Conservation (phyloP, 257 asterid species). For the Coffea eugenioides region DNA sequence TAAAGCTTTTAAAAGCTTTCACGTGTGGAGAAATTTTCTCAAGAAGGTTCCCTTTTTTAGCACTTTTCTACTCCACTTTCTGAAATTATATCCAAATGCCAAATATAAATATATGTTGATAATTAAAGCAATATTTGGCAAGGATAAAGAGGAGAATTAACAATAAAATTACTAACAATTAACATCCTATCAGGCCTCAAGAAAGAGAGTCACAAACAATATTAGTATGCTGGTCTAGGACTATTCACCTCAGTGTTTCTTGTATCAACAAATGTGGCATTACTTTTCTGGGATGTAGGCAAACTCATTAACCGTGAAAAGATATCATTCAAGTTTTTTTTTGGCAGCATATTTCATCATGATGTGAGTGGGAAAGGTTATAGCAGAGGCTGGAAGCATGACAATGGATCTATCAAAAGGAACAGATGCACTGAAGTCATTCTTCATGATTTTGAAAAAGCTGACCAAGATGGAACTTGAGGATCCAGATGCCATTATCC, state of each 20-base stretch:
- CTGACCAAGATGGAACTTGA: slow-evolving; percentile 38
- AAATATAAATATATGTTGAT: no score
- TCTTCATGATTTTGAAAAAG: slow-evolving; percentile 36
- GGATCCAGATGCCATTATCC: slow-evolving; percentile 17
- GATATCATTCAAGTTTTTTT: slow-evolving; percentile 29
- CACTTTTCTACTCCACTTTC: no score
- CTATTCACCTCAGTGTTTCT: slow-evolving; percentile 37
- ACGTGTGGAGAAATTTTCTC: no score
- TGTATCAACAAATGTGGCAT: slow-evolving; percentile 29
- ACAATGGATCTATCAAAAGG: slow-evolving; percentile 48
- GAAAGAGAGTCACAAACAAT: slow-evolving; percentile 39
- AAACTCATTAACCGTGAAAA: slow-evolving; percentile 29
- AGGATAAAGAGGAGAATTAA: no score
- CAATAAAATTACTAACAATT: no score
- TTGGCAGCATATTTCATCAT: slow-evolving; percentile 35
- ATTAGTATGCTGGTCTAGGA: slow-evolving; percentile 54
- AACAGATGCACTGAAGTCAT: slow-evolving; percentile 33
- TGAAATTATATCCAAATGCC: no score
- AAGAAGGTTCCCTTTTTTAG: no score
- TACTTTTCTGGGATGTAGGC: slow-evolving; percentile 55
- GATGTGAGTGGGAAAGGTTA: slow-evolving; percentile 40
- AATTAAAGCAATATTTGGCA: no score
- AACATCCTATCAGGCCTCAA: slow-evolving; percentile 14
- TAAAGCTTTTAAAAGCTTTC: no score
- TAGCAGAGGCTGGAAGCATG: slow-evolving; percentile 54